Base-by-base conservation (phyloP, 2,329 filamentous ascomycete species). In the Venturia carpophila region DNA sequence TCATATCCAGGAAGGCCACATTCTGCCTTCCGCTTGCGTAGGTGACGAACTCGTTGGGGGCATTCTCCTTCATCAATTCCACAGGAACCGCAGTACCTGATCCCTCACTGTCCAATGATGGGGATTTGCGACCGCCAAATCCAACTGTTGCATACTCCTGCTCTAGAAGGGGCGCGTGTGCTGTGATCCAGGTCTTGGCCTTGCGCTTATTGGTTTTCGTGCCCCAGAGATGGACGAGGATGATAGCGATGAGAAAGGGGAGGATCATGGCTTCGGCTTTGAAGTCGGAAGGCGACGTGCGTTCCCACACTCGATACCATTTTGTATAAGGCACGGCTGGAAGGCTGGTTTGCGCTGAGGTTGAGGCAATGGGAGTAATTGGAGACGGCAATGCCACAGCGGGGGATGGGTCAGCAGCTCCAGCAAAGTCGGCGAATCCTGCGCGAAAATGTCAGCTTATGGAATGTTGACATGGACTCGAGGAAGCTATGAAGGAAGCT, bases 281-380 rank as follows among this genome's bases (percentile, higher is more conserved):
- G 83, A 99, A 99, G 76, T 99, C 94, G 72, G 82, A 83, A 67
- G 88, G 79, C 34, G 87, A 87, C 72, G 92, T 87, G 73, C 94
- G 91, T 83, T 97, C 92, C 83, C 96, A 94, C 67, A 97, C 82
- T 65, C 92, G 91, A 80, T 97, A 99, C 94, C 94, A 99, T 81
- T 91, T 91, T 63, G 92, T 96, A 77, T 89, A 97, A 17, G 90
- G 89, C 34, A 81, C 79, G 55, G 75, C 15, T 24, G 65, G 52
- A 60, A 78, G 75, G 56, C 79, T 80, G 67, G 83, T 81, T 21
- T 77, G 73, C 41, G 73, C 70, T 61, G 77, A 75, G 52, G 77
- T 76, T 43, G 67, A 19, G 41, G 61, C 42, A 37, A 21, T 37
- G 55, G 66, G 69, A 24, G 70, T 68, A 42, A 71, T 72, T 65